Base-by-base conservation (phyloP, 2,329 filamentous ascomycete species). In the Aspergillus phoenicis region DNA sequence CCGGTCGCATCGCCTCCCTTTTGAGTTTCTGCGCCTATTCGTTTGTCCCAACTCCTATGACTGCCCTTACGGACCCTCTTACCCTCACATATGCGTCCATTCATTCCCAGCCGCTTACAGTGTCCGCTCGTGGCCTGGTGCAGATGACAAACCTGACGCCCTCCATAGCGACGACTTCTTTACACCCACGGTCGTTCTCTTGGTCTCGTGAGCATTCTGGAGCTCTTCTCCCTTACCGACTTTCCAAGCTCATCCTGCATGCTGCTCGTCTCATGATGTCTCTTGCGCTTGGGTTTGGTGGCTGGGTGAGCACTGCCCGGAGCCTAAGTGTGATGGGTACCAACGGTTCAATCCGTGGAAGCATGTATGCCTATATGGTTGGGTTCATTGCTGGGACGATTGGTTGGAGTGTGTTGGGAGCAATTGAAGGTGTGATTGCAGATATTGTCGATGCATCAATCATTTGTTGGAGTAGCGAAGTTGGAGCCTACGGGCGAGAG, bases 381-480 rank as follows among this genome's bases (percentile, higher is more conserved):
- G 95, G 93, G 8, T 77, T 99, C 64, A 89, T 98, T 67, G 95
- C 95, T 15, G 92, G 91, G 62, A 93, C 94, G 58, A 97, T 99
- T 68, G 95, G 95, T 7, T 99, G 95, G 88, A 93, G 91, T 5
- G 89, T 98, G 1, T 82, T 99, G 54, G 92, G 93, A 26, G 90
- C 93, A 2, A 94, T 96, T 85, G 93, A 97, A 73, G 91, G 92
- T 13, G 90, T 96, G 17, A 80, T 97, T 24, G 91, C 91, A 55
- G 91, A 91, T 57, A 93, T 97, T 56, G 86, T 97, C 4, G 93
- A 97, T 76, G 93, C 90, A 3, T 88, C 92, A 38, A 85, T 98
- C 24, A 89, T 99, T 11, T 99, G 95, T 80, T 98, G 96, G 85
- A 93, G 91, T 26, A 97, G 91, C 70, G 95, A 99, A 84, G 89